These are phyloP conservation scores for Petunia axillaris DNA, from an alignment of 257 asterid genomes.

Conservation along the genomic window DNA sequence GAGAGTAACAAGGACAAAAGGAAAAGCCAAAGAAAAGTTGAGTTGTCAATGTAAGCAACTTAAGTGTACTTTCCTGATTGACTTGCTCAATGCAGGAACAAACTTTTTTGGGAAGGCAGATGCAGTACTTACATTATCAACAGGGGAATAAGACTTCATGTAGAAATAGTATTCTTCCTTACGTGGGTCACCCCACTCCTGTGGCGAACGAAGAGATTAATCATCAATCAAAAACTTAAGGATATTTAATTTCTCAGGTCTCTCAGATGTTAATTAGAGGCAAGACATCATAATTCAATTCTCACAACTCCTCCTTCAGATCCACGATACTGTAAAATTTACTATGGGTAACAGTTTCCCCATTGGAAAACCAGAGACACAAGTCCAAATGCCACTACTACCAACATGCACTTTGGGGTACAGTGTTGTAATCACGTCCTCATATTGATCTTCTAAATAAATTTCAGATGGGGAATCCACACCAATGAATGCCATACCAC, in stretches of 20 bases:
- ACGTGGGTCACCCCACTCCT: conserved; percentile 99
- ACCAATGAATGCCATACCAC: conserved; percentile 13
- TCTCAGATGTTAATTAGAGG: not conserved
- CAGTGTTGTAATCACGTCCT: not conserved
- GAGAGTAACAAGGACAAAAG: conserved; percentile 28
- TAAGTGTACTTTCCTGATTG: conserved; percentile 1
- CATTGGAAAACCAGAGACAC: conserved; percentile 1
- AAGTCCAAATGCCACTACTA: not conserved
- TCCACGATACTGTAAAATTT: not conserved
- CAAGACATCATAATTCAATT: not conserved
- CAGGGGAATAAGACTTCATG: conserved; percentile 95
- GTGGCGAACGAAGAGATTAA: conserved; percentile 39
- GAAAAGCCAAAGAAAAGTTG: conserved; percentile 24
- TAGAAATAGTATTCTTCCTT: conserved; percentile 83
- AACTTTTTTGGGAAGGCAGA: conserved; percentile 19
- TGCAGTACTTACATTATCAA: conserved; percentile 71
- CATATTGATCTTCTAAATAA: not conserved
- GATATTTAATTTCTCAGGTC: conserved; percentile 7
- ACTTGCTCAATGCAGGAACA: conserved; percentile 12
- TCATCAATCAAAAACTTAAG: conserved; percentile 21
- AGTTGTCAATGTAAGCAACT: not conserved
- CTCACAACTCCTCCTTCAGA: conserved; percentile 8
- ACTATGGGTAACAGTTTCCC: not conserved
- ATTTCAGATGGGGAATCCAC: conserved; percentile 20
- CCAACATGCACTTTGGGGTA: not conserved